Evolutionary conservation across 2,329 filamentous ascomycete genomes (phyloP).

Genomic region (Botrytis byssoidea): DNA sequence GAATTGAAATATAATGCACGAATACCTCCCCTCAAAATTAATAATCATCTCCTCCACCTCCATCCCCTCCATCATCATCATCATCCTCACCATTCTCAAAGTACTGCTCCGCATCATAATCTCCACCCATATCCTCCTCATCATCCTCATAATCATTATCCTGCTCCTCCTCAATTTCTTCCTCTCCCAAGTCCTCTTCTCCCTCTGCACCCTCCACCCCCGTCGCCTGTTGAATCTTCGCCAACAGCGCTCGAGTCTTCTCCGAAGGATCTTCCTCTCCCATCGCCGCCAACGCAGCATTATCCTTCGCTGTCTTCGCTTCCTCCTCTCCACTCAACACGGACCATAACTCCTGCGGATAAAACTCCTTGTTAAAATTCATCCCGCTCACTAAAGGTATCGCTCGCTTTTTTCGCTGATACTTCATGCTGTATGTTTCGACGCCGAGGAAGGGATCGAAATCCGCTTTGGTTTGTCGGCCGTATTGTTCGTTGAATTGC

Average conservation of each 20-base stretch:
- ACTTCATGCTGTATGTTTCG: conserved; percentile 58
- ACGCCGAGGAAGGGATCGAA: conserved; percentile 63
- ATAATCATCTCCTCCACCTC: conserved; percentile 41
- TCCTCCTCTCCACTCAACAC: conserved; percentile 47
- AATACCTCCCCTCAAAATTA: conserved; percentile 7
- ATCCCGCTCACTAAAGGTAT: conserved; percentile 54
- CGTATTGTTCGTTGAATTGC: conserved; percentile 40
- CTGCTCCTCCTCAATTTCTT: conserved; percentile 42
- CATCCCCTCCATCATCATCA: conserved; percentile 42
- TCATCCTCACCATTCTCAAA: conserved; percentile 58
- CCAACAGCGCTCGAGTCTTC: conserved; percentile 26
- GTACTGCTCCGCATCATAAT: conserved; percentile 65
- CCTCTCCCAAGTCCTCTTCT: conserved; percentile 43
- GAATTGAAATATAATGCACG: background rate
- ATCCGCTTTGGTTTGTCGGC: conserved; percentile 40
- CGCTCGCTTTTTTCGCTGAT: conserved; percentile 54
- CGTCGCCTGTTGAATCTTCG: conserved; percentile 32
- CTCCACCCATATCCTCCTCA: conserved; percentile 58
- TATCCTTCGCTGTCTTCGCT: conserved; percentile 36
- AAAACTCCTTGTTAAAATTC: conserved; percentile 55
- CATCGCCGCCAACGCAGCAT: conserved; percentile 34
- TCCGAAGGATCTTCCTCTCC: conserved; percentile 36
- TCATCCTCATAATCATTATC: conserved; percentile 53
- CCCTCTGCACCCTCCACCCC: conserved; percentile 43
- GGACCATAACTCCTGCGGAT: conserved; percentile 57